Percentiles rank a stretch among this genome's conserved stretches.
Evolutionary conservation across 2,329 filamentous ascomycete species (phyloP).

Genomic region (Nemania bipapillata): DNA sequence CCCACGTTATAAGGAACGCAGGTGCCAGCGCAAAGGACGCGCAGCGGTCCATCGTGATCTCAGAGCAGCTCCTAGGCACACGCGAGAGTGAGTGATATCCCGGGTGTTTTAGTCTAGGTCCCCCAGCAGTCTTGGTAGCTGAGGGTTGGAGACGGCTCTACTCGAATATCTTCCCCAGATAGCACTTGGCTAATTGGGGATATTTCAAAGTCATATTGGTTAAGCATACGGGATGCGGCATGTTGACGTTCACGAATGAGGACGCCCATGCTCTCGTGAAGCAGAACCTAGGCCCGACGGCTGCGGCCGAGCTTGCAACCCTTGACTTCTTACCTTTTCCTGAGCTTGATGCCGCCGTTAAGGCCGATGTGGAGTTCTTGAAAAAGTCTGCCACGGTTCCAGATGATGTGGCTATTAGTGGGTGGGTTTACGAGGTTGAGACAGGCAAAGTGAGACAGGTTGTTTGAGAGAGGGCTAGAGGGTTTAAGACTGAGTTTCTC

Average conservation of each 20-base stretch:
- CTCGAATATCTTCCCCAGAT: neutral
- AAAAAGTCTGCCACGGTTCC: conserved; percentile 69
- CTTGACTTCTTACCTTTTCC: conserved; percentile 74
- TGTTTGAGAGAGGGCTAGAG: conserved; percentile 47
- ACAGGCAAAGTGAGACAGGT: conserved; percentile 70
- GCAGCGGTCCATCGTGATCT: conserved; percentile 79
- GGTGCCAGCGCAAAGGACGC: conserved; percentile 74
- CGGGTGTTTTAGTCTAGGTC: neutral
- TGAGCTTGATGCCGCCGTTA: conserved; percentile 71
- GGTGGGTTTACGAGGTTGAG: conserved; percentile 83
- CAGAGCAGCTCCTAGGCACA: conserved; percentile 80
- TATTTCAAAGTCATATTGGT: conserved; percentile 66
- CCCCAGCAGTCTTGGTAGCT: neutral
- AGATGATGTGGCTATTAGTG: conserved; percentile 69
- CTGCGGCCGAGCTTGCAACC: conserved; percentile 57
- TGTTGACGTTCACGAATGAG: conserved; percentile 74
- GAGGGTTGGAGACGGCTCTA: no score
- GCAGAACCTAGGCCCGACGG: conserved; percentile 66
- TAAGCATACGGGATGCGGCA: conserved; percentile 79
- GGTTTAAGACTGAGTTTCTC: neutral
- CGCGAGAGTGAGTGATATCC: conserved; percentile 61
- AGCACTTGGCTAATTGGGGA: neutral
- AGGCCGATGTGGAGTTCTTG: conserved; percentile 72
- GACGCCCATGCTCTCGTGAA: conserved; percentile 66
- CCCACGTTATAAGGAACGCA: conserved; percentile 81